Percentiles rank a stretch among this genome's conserved stretches.
These are phyloP conservation scores for Umbelopsis vinacea DNA, from an alignment of 192 early-diverging fungal species.

Conservation along the genomic window DNA sequence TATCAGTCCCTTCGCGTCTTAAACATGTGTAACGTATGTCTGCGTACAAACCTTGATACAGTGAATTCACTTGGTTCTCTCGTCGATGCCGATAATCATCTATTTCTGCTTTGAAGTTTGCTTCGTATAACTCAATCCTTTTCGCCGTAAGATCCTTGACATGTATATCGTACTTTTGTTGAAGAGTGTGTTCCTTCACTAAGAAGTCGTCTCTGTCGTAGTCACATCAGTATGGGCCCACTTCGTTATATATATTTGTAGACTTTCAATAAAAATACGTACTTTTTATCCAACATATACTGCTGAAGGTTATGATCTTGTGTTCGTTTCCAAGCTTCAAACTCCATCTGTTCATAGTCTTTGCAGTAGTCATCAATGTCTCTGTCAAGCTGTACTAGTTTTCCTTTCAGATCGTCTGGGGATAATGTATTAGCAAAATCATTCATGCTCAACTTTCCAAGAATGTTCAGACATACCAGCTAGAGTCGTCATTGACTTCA, in stretches of 20 bases:
- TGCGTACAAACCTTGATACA: conserved; percentile 29
- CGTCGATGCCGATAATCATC: conserved; percentile 35
- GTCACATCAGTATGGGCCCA: not conserved
- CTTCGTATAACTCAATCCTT: conserved; percentile 36
- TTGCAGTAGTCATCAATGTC: conserved; percentile 26
- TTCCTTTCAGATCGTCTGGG: conserved; percentile 27
- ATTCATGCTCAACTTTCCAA: too few species aligned
- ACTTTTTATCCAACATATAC: conserved; percentile 27
- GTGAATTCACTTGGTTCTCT: conserved; percentile 33
- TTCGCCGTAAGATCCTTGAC: conserved; percentile 30
- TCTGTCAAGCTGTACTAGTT: conserved; percentile 26
- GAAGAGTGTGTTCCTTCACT: conserved; percentile 13
- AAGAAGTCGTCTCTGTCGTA: conserved; percentile 11
- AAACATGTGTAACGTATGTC: not conserved
- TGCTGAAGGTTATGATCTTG: conserved; percentile 12
- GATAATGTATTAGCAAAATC: not conserved
- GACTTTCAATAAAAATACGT: not conserved
- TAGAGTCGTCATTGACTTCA: not conserved
- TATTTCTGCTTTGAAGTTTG: conserved; percentile 41
- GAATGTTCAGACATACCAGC: not conserved
- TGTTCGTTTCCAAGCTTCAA: conserved; percentile 33
- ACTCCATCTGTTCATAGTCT: conserved; percentile 24
- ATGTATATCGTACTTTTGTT: conserved; percentile 28
- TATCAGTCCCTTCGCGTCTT: not conserved
- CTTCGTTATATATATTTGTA: not conserved